A percentile compares a stretch with the other conserved stretches of the same genome.
phyloP scores from a whole-genome alignment of 2,329 filamentous ascomycete species.

The Camptophora hylomeconis region DNA sequence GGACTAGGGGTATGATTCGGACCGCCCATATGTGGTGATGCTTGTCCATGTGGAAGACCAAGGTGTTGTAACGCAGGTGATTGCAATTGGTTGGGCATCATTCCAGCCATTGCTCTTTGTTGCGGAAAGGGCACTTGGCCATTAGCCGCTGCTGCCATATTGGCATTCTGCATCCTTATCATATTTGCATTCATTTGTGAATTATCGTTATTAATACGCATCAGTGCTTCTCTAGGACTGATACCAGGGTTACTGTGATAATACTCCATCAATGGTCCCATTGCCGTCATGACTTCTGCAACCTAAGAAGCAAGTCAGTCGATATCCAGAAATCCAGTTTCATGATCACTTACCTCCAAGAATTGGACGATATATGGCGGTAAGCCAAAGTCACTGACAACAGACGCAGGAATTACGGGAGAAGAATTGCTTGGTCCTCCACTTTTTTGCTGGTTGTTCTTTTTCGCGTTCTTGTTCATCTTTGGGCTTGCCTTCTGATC shows the following conservation, averaged over 20 bases:
- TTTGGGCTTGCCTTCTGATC: slow-evolving; percentile 44
- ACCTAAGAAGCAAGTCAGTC: slow-evolving; percentile 32
- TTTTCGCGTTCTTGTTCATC: slow-evolving; percentile 41
- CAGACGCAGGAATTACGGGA: slow-evolving; percentile 34
- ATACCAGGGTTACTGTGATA: slow-evolving; percentile 40
- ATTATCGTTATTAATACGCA: slow-evolving; percentile 34
- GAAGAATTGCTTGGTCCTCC: slow-evolving; percentile 8
- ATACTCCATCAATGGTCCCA: slow-evolving; percentile 47
- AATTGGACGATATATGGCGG: slow-evolving; percentile 45
- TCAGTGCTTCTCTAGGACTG: slow-evolving; percentile 42
- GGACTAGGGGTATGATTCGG: slow-evolving; percentile 34
- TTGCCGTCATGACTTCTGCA: slow-evolving; percentile 51
- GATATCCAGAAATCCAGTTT: slow-evolving; percentile 2
- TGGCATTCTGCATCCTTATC: slow-evolving; percentile 10
- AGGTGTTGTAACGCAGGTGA: slow-evolving; percentile 46
- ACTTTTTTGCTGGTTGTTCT: slow-evolving; percentile 17
- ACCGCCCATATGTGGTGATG: slow-evolving; percentile 40
- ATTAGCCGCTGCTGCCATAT: slow-evolving; percentile 14
- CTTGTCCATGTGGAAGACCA: slow-evolving; percentile 32
- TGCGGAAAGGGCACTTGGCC: slow-evolving; percentile 20
- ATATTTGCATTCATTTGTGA: slow-evolving; percentile 25
- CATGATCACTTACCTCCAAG: slow-evolving; percentile 41
- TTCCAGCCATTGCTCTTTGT: slow-evolving; percentile 27
- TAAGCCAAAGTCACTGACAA: slow-evolving; percentile 36
- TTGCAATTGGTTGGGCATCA: slow-evolving; percentile 40